These are phyloP conservation scores for Alternaria panax DNA, from an alignment of 2,329 filamentous ascomycete species.

Conservation along the genomic window DNA sequence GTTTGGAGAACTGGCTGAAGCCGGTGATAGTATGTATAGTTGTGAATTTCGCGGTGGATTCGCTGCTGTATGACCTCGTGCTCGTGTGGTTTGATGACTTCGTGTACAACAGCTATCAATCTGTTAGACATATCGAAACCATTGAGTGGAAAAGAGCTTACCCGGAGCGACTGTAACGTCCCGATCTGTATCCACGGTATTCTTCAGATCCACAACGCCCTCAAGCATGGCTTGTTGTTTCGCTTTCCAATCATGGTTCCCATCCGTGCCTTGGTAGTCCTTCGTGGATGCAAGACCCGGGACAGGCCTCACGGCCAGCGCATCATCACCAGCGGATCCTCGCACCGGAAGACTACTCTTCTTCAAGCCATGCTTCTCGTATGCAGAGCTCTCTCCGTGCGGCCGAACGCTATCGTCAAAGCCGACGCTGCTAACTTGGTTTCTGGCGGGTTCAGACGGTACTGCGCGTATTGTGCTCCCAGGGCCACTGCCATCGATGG, in stretches of 20 bases:
- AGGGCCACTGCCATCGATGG: not conserved
- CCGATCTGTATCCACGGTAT: conserved; percentile 52
- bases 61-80: conserved; percentile 58
- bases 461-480: conserved; percentile 1
- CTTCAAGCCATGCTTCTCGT: conserved; percentile 11
- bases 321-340: not conserved
- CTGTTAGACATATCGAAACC: conserved; percentile 15
- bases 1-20: conserved; percentile 62
- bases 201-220: conserved; percentile 46
- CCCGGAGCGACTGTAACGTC: conserved; percentile 51
- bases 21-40: conserved; percentile 61
- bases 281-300: not conserved
- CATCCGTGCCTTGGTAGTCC: not conserved
- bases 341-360: conserved; percentile 10
- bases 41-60: conserved; percentile 63
- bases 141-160: conserved; percentile 21
- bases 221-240: conserved; percentile 24
- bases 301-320: conserved; percentile 2
- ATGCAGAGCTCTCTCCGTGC: conserved; percentile 2
- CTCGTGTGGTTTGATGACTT: conserved; percentile 54
- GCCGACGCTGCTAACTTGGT: conserved; percentile 12
- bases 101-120: conserved; percentile 59
- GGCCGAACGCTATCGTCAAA: conserved; percentile 18
- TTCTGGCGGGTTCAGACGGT: conserved; percentile 7
- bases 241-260: conserved; percentile 7